Evolutionary conservation across 2,329 filamentous ascomycete species (phyloP).

Genomic region (Macrophomina tecta): DNA sequence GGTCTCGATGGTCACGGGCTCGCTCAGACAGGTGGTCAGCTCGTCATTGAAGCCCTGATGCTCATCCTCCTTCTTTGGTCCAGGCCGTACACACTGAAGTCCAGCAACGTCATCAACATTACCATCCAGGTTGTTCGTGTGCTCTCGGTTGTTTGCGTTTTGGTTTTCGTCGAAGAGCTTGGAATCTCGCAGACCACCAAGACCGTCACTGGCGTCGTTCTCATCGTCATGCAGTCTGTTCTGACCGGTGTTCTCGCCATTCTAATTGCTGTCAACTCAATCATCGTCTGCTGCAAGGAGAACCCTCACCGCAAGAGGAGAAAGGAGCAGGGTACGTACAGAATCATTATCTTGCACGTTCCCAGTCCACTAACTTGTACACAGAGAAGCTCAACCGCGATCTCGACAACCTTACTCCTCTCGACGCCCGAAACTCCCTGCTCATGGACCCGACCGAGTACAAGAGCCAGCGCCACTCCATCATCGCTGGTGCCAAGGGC

Average conservation of each 20-base stretch:
- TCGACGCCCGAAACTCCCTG: conserved; percentile 86
- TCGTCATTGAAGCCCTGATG: conserved; percentile 82
- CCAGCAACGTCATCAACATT: conserved; percentile 92
- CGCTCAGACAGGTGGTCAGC: conserved; percentile 77
- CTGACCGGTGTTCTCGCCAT: conserved; percentile 84
- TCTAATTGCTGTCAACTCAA: conserved; percentile 85
- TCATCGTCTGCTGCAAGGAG: conserved; percentile 80
- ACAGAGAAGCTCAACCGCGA: conserved; percentile 78
- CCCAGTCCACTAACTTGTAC: conserved; percentile 36
- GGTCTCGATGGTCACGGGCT: conserved; percentile 85
- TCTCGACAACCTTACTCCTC: conserved; percentile 80
- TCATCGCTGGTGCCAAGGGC: conserved; percentile 33
- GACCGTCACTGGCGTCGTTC: conserved; percentile 88
- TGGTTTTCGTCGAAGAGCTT: conserved; percentile 93
- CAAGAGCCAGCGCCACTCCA: conserved; percentile 43
- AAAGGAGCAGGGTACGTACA: conserved; percentile 82
- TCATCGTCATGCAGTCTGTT: conserved; percentile 88
- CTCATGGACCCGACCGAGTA: conserved; percentile 68
- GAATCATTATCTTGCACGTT: neutral
- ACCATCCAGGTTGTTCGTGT: conserved; percentile 88
- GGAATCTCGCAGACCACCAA: conserved; percentile 89
- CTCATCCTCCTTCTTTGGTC: conserved; percentile 80
- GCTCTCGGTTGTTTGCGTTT: conserved; percentile 83
- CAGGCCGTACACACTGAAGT: conserved; percentile 84
- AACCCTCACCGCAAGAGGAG: conserved; percentile 89